Evolutionary conservation across 495 filamentous ascomycete species (phyloP).

Genomic region (Pyrenula aspistea): DNA sequence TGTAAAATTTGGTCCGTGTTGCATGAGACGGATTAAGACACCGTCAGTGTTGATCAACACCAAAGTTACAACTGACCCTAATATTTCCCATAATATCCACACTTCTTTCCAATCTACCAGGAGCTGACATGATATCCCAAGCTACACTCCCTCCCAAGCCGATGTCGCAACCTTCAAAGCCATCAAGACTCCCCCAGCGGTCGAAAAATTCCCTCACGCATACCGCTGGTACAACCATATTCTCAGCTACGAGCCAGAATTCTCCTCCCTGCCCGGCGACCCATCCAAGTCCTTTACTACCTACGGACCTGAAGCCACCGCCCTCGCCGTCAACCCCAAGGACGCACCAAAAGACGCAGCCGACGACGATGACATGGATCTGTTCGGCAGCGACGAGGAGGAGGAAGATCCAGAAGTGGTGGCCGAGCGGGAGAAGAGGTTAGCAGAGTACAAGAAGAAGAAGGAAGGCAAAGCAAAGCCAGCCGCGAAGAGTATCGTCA

Average conservation of each 20-base stretch:
- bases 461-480: conserved; percentile 87
- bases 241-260: conserved; percentile 77
- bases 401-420: conserved; percentile 78
- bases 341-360: conserved; percentile 65
- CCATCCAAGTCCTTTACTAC: conserved; percentile 73
- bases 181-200: conserved; percentile 59
- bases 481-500: conserved; percentile 90
- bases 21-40: conserved; percentile 97
- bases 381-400: conserved; percentile 87
- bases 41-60: conserved; percentile 77
- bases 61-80: conserved; percentile 18
- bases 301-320: conserved; percentile 77
- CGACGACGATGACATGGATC: conserved; percentile 75
- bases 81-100: neutral
- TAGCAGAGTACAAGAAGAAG: conserved; percentile 93
- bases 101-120: no score
- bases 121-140: conserved; percentile 20
- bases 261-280: conserved; percentile 83
- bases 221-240: conserved; percentile 99
- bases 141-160: conserved; percentile 80
- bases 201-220: conserved; percentile 82
- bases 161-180: conserved; percentile 93
- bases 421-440: conserved; percentile 69
- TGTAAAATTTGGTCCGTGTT: conserved; percentile 98
- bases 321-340: conserved; percentile 69